Conservation (phyloP, 2,329 filamentous ascomycete genomes). For the Parafenestella ontariensis region DNA sequence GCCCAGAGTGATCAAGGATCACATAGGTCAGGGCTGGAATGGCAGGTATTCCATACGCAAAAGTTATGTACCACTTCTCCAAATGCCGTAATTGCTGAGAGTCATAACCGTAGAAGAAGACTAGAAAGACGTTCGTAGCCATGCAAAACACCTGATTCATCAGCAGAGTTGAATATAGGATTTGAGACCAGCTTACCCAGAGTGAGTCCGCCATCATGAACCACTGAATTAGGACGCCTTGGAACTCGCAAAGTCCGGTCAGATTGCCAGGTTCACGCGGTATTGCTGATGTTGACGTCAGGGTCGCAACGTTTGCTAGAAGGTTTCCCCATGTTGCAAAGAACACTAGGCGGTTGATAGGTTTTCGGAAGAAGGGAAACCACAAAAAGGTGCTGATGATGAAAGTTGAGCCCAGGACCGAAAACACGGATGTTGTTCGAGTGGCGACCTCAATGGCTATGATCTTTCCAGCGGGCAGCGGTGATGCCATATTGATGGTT, state of each 20-base stretch:
- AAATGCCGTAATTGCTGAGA: conserved; percentile 68
- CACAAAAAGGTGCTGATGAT: conserved; percentile 74
- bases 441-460: conserved; percentile 67
- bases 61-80: conserved; percentile 73
- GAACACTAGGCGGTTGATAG: conserved; percentile 86
- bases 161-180: conserved; percentile 75
- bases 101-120: conserved; percentile 78
- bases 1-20: conserved; percentile 63
- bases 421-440: conserved; percentile 72
- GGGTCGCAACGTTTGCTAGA: conserved; percentile 75
- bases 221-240: conserved; percentile 84
- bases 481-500: conserved; percentile 16
- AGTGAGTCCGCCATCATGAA: conserved; percentile 47
- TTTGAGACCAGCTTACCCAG: conserved; percentile 76
- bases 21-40: conserved; percentile 72
- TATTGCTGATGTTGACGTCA: conserved; percentile 72
- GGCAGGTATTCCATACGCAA: conserved; percentile 77
- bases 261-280: conserved; percentile 34
- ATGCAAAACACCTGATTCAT: conserved; percentile 68
- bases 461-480: conserved; percentile 20
- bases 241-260: conserved; percentile 73
- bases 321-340: conserved; percentile 85
- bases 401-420: conserved; percentile 72
- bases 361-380: conserved; percentile 78
- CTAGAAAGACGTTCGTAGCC: conserved; percentile 83